A percentile compares a stretch with the other conserved stretches of the same genome.
These are phyloP conservation scores for Oidium heveae DNA, from an alignment of 2,329 filamentous ascomycete genomes.

Conservation along the genomic window DNA sequence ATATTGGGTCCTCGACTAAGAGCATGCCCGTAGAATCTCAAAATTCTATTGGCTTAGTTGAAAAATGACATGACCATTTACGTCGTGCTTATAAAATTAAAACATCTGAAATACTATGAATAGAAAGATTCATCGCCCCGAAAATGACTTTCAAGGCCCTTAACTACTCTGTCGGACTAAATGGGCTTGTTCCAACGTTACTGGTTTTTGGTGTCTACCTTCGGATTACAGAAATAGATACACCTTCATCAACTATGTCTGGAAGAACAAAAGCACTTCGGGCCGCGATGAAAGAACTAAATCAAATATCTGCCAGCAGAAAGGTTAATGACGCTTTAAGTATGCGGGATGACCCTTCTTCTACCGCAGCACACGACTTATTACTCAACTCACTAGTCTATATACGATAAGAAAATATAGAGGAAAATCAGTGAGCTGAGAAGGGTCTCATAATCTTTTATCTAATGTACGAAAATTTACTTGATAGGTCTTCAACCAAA, in stretches of 20 bases:
- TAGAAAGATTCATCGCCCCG: conserved; percentile 1
- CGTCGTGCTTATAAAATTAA: conserved; percentile 2
- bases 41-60: not conserved
- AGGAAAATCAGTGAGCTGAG: not conserved
- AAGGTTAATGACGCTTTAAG: conserved; percentile 1
- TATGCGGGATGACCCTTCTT: not conserved
- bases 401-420: conserved; percentile 1
- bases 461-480: not conserved
- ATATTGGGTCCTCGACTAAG: not conserved
- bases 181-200: conserved; percentile 2
- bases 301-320: not conserved
- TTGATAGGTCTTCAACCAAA: not conserved
- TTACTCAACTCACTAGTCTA: conserved; percentile 1
- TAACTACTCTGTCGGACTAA: conserved; percentile 2
- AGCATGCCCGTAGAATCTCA: not conserved
- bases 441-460: not conserved
- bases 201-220: conserved; percentile 3
- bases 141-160: conserved; percentile 4
- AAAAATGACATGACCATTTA: conserved; percentile 1
- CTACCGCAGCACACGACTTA: not conserved
- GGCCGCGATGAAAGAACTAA: conserved; percentile 2
- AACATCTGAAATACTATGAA: not conserved
- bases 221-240: not conserved
- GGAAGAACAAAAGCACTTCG: not conserved
- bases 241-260: not conserved